Conservation (phyloP, 1,284 basidiomycete genomes). For the Austroboletus niveus region DNA sequence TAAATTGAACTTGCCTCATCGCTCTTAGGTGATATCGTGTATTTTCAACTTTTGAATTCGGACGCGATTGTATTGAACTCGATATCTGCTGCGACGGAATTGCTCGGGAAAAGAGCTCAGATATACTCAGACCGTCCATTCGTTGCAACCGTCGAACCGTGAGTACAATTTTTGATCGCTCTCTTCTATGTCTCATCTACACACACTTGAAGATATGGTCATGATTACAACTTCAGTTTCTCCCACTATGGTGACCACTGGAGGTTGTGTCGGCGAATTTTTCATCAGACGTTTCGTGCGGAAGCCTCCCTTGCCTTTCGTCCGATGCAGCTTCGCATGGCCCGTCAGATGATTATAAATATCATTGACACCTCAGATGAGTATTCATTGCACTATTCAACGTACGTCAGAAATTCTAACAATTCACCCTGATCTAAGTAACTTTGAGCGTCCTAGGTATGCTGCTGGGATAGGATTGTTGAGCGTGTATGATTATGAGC, state of each 20-base stretch:
- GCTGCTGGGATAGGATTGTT: conserved; percentile 13
- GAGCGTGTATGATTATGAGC: conserved; percentile 16
- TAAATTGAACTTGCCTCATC: neutral
- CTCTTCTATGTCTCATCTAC: neutral
- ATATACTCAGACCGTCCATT: conserved; percentile 11
- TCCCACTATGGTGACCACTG: conserved; percentile 1
- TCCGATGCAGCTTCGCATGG: conserved; percentile 9
- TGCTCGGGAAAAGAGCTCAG: conserved; percentile 17
- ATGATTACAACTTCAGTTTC: conserved; percentile 1
- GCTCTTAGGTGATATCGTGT: conserved; percentile 11
- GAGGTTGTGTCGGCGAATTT: conserved; percentile 1
- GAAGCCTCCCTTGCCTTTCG: conserved; percentile 2
- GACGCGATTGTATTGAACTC: conserved; percentile 13
- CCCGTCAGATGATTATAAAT: conserved; percentile 2
- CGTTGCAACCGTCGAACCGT: conserved; percentile 8
- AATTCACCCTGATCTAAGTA: neutral
- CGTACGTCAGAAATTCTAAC: neutral
- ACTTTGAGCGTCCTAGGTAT: conserved; percentile 1
- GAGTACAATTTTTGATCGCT: neutral
- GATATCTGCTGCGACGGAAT: neutral
- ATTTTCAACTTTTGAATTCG: conserved; percentile 8
- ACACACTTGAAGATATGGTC: neutral
- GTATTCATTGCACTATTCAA: conserved; percentile 4
- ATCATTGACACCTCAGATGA: conserved; percentile 6
- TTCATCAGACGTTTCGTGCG: conserved; percentile 1